Evolutionary conservation across 768 basidiomycete genomes (phyloP).

Genomic region (Leucosporidium yakuticum): DNA sequence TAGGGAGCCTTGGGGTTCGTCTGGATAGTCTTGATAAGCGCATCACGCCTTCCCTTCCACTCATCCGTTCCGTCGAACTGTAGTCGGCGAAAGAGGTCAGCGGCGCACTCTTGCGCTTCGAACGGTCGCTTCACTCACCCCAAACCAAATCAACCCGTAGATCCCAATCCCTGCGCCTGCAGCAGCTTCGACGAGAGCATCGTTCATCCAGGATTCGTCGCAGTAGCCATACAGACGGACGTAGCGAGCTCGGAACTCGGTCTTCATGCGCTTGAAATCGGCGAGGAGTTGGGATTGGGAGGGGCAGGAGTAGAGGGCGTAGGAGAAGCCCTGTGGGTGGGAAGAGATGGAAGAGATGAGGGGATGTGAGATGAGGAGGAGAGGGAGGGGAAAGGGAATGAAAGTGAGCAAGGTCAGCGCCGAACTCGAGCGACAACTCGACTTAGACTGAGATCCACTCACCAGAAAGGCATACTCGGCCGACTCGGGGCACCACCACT

Average conservation of each 20-base stretch:
- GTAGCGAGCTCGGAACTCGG: slow-evolving; percentile 20
- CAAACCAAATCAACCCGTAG: slow-evolving; percentile 20
- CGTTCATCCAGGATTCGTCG: slow-evolving; percentile 8
- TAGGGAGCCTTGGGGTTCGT: slow-evolving; percentile 17
- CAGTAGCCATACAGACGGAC: slow-evolving; percentile 22
- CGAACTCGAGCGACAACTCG: no score
- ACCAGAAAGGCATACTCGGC: slow-evolving; percentile 1
- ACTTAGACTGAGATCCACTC: background rate
- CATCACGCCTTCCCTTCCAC: slow-evolving; percentile 5
- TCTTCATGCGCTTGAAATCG: slow-evolving; percentile 35
- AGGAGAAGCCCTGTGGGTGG: slow-evolving; percentile 3
- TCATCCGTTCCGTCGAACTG: slow-evolving; percentile 11
- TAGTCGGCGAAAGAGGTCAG: no score
- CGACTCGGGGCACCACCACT: background rate
- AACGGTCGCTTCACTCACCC: background rate
- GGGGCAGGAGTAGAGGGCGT: background rate
- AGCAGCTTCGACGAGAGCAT: slow-evolving; percentile 16
- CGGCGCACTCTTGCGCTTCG: no score
- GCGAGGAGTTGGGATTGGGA: slow-evolving; percentile 52
- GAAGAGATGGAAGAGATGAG: background rate
- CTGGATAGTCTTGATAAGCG: slow-evolving; percentile 18
- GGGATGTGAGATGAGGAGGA: background rate
- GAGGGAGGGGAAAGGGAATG: background rate
- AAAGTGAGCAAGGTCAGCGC: background rate
- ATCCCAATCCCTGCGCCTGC: slow-evolving; percentile 7